phyloP scores from a whole-genome alignment of 306 rosid species.

The Canavalia gladiata region DNA sequence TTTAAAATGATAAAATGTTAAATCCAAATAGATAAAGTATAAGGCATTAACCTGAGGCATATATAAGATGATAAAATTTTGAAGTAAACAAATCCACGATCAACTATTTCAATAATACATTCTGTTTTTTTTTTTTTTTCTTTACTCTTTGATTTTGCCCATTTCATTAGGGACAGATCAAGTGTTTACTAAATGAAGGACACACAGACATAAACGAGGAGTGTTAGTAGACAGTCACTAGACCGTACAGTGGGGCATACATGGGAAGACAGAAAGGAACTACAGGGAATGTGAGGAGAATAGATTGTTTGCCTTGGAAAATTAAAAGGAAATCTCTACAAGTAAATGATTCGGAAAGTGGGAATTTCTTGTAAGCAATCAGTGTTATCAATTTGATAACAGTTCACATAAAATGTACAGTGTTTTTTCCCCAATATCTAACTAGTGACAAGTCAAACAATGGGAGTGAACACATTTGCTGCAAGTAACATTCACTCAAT shows the following conservation, averaged over 20 bases:
- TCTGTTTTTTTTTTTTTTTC: neutral
- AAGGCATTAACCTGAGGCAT: neutral
- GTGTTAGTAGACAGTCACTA: conserved; percentile 28
- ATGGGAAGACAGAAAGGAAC: conserved; percentile 24
- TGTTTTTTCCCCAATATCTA: conserved; percentile 52
- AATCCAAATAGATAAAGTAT: neutral
- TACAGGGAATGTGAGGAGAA: conserved; percentile 24
- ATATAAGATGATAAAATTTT: conserved; percentile 18
- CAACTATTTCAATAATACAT: conserved; percentile 45
- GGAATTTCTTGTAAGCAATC: conserved; percentile 41
- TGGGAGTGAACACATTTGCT: conserved; percentile 55
- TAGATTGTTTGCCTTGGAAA: conserved; percentile 44
- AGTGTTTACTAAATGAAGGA: conserved; percentile 43
- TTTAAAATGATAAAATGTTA: too few relatives aligned
- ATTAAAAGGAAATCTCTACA: conserved; percentile 41
- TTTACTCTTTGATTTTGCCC: neutral
- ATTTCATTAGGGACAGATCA: conserved; percentile 43
- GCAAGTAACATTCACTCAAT: conserved; percentile 65
- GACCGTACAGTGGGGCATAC: conserved; percentile 28
- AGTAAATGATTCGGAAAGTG: conserved; percentile 31
- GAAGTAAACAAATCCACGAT: conserved; percentile 46
- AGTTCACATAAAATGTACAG: conserved; percentile 67
- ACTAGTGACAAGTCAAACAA: conserved; percentile 59
- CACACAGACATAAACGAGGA: conserved; percentile 26
- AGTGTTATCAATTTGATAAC: conserved; percentile 55